Evolutionary conservation across 1,284 basidiomycete species (phyloP), one percentile per base, ranked within the genome.

Genomic region (Ganoderma sinense): DNA sequence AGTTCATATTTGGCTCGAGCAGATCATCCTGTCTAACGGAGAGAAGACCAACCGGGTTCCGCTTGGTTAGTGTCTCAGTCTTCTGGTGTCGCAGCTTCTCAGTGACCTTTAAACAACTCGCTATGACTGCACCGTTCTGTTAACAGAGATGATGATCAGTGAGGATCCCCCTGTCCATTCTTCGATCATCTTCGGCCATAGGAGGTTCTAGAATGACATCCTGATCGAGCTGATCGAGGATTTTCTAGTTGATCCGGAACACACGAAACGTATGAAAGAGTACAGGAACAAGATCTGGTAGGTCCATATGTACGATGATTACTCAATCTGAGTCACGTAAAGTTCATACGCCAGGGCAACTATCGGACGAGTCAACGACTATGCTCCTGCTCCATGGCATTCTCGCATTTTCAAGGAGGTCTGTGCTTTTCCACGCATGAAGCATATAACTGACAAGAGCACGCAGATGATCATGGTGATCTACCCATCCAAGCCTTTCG

Each of bases 191-290:
- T 80, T 87, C 70, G 85, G 85, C 0, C 74, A 82, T 1, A 82
- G 83, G 8, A 75, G 80, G n/a, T 82, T 83, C 72, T 82, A 84
- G 63, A 80, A 79, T 18, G 85, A 84, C 0, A 78, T 86, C 18
- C 70, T 86, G 11, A 73, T 87, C 14, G 81, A 86, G 45, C 84
- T 84, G 0, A 74, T 62, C 10, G 71, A 77, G 6, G 73, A 71
- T 18, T 75, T 75, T 36, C 62, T 68, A 1, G 78, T 83, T 69
- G 80, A 84, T 73, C 78, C 79, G 5, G 64, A 16, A 7, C 79
- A 83, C 60, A 18, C 65, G n/a, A 71, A 74, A 5, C 74, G 74
- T 51, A 69, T 84, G 4, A 75, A 73, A 0, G 75, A 71, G 0
- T 82, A 82, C 70, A 64, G 81, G 18, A 80, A 82, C 66, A 70